These are phyloP conservation scores for Heracleum sosnowskyi DNA, from an alignment of 129 eudicot genomes.

Conservation along the genomic window DNA sequence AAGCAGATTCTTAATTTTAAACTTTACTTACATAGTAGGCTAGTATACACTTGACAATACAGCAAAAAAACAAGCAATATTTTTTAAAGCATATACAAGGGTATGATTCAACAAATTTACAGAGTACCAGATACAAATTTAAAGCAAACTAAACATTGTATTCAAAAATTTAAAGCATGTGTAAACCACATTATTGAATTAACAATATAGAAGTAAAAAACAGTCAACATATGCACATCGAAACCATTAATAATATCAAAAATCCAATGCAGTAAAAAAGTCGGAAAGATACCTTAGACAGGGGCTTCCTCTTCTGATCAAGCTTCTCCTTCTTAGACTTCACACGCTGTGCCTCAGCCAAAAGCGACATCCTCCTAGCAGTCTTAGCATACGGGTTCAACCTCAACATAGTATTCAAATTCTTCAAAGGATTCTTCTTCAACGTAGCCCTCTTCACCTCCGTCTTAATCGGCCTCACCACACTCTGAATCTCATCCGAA, in stretches of 20 bases:
- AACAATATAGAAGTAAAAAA: neutral
- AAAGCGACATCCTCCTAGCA: conserved; percentile 75
- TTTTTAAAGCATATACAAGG: neutral
- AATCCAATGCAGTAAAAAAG: neutral
- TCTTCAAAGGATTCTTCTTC: conserved; percentile 98
- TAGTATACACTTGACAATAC: too few relatives aligned
- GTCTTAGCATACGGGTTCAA: conserved; percentile 89
- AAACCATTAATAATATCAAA: neutral
- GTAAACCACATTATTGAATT: neutral
- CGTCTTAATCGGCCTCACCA: conserved; percentile 74
- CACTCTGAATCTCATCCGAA: conserved; percentile 82
- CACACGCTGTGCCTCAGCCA: conserved; percentile 75
- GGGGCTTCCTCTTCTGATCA: conserved; percentile 59
- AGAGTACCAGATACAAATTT: neutral
- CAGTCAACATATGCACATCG: neutral
- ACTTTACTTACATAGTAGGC: too few relatives aligned
- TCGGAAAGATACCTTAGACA: conserved; percentile 46
- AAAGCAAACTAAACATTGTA: neutral
- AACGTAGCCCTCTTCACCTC: conserved; percentile 66
- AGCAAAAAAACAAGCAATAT: neutral
- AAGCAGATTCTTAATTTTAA: neutral
- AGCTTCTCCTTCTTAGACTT: conserved; percentile 72
- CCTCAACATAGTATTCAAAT: conserved; percentile 65
- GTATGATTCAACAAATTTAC: neutral
- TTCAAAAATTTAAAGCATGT: neutral